Evolutionary conservation across 805 yeast genomes (phyloP), one percentile per base, ranked within the genome.

Genomic region (Ogataea trehaloabstinens): DNA sequence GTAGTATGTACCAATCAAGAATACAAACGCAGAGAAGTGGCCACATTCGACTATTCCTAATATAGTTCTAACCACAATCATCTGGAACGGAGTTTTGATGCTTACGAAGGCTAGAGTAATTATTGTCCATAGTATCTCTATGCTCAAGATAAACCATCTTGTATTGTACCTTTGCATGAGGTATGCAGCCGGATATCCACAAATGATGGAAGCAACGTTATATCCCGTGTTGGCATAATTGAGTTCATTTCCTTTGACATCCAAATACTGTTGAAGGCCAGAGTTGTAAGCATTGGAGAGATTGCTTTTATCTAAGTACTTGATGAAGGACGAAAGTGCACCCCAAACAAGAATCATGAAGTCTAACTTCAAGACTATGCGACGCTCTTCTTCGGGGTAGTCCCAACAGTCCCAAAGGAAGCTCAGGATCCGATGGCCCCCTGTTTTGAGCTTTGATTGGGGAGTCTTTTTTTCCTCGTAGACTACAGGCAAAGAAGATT

Each of bases 1-100:
- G 57, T 75, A 76, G 70, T 73, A 78, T 11, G 77, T 67, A 10
- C 84, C 86, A 51, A 70, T 63, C 36, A 78, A 60, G 46, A 74
- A 78, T 45, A 79, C 83, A 41, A 78, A 66, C 10, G 78, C 80
- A 10, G 85, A 80, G 63, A 75, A 68, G 51, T 69, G 74, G 17
- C 82, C 78, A 8, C 84, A 74, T 56, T 85, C 91, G 51, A 80
- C 78, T 1, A 76, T 73, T 29, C 84, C 88, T 42, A 81, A 66
- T 19, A 82, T 66, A 48, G 82, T 81, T 40, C 90, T 64, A 30
- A 78, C 60, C 1, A 73, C 85, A 56, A 76, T 74, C 34, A 84
- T 62, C 30, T 76, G 77, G 4, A 66, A 63, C 6, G 74, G 72
- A 7, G 68, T 67, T 19, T 72, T 63, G 10, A 76, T 77, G 42